Conservation (phyloP, 2,329 filamentous ascomycete species). For the Trichoderma lentiforme region DNA sequence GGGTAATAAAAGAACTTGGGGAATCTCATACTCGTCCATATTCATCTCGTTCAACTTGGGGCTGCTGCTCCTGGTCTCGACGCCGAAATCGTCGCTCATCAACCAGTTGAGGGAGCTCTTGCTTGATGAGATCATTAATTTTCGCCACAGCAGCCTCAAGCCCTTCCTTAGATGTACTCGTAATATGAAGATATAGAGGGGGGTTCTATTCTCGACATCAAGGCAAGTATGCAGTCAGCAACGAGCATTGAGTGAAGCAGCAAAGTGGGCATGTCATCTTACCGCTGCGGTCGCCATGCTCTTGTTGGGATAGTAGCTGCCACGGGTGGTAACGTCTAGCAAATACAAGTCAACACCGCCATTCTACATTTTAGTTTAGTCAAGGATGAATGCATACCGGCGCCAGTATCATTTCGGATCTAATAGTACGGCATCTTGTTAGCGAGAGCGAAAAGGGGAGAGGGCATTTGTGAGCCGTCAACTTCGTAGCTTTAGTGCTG, state of each 20-base stretch:
- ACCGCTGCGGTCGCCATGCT: conserved; percentile 93
- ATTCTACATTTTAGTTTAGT: conserved; percentile 36
- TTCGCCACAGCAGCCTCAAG: conserved; percentile 82
- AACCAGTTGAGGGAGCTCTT: conserved; percentile 91
- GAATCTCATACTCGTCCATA: conserved; percentile 65
- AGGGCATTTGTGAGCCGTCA: conserved; percentile 59
- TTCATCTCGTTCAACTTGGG: conserved; percentile 77
- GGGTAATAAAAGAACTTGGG: conserved; percentile 14
- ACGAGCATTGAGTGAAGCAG: neutral
- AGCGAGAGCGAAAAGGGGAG: conserved; percentile 84
- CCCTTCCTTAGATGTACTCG: conserved; percentile 87
- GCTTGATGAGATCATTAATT: conserved; percentile 93
- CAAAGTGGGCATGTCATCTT: conserved; percentile 39
- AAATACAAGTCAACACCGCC: conserved; percentile 52
- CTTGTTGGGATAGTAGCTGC: conserved; percentile 96
- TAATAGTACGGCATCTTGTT: conserved; percentile 91
- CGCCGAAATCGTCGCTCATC: conserved; percentile 90
- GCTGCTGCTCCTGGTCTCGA: conserved; percentile 68
- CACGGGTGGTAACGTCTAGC: conserved; percentile 95
- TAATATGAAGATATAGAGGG: conserved; percentile 91
- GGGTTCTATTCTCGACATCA: conserved; percentile 61
- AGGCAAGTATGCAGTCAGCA: neutral
- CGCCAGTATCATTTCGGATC: conserved; percentile 99
- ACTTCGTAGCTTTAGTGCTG: conserved; percentile 68
- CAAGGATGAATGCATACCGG: conserved; percentile 72